phyloP scores from a whole-genome alignment of 805 yeast species.

The Cyberlindnera bimundalis region DNA sequence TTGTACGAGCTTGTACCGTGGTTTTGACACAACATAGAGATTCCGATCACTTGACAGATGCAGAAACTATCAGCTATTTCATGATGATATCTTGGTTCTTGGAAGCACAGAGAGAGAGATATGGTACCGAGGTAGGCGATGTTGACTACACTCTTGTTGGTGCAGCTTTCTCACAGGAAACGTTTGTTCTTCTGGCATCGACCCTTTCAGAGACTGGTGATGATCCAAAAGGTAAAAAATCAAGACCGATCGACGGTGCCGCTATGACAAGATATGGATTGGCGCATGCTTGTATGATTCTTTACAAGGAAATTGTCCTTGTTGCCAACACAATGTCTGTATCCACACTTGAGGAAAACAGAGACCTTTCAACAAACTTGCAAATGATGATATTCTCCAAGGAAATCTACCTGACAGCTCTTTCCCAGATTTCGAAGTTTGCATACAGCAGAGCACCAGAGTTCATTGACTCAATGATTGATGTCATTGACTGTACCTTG shows the following conservation, averaged over 20 bases:
- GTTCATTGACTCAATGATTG: constrained; percentile 57
- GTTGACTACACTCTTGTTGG: constrained; percentile 45
- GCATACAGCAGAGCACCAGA: constrained; percentile 62
- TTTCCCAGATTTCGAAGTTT: constrained; percentile 58
- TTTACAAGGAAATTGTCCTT: constrained; percentile 60
- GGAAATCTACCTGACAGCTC: constrained; percentile 50
- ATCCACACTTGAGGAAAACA: constrained; percentile 41
- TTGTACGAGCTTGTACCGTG: constrained; percentile 51
- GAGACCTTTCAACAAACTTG: constrained; percentile 54
- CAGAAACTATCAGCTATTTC: constrained; percentile 42
- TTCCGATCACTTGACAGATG: background rate
- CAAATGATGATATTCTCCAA: constrained; percentile 69
- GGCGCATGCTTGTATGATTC: constrained; percentile 65
- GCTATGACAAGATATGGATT: constrained; percentile 43
- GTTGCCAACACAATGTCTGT: constrained; percentile 39
- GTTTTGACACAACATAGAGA: constrained; percentile 40
- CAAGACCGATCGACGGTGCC: background rate
- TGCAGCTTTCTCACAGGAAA: constrained; percentile 56
- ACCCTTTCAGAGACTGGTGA: constrained; percentile 4
- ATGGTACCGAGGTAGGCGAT: constrained; percentile 24
- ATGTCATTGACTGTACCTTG: constrained; percentile 60
- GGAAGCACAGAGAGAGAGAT: constrained; percentile 51
- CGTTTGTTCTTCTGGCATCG: constrained; percentile 46
- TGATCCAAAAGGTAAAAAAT: background rate
- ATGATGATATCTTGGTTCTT: constrained; percentile 73